Percentiles rank a stretch among this genome's conserved stretches.
Conservation (phyloP, 2,329 filamentous ascomycete genomes). For the Aspergillus flavus region DNA sequence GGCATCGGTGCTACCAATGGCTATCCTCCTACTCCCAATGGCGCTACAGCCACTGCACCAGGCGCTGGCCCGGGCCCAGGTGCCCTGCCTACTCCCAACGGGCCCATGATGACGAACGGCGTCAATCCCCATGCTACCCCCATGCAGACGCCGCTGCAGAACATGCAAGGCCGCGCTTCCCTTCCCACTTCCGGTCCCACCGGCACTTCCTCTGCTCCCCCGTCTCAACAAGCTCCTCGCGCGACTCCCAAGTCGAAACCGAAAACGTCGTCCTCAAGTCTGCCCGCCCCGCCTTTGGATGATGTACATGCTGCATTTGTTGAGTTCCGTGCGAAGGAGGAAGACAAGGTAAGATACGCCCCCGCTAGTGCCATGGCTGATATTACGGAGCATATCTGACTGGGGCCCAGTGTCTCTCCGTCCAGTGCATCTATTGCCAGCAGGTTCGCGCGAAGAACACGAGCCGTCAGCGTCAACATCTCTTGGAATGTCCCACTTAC, state of each 20-base stretch:
- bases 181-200: conserved; percentile 42
- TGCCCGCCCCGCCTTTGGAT: conserved; percentile 51
- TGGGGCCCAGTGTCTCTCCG: conserved; percentile 46
- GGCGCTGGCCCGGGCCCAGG: conserved; percentile 35
- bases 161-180: conserved; percentile 42
- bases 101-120: conserved; percentile 47
- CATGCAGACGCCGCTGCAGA: conserved; percentile 46
- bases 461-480: conserved; percentile 52
- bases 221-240: conserved; percentile 36
- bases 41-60: conserved; percentile 35
- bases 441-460: conserved; percentile 54
- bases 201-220: conserved; percentile 33
- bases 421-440: conserved; percentile 55
- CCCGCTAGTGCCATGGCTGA: not conserved
- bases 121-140: conserved; percentile 48
- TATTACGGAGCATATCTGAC: conserved; percentile 7
- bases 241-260: conserved; percentile 42
- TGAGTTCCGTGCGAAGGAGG: conserved; percentile 51
- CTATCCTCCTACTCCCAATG: conserved; percentile 47
- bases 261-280: conserved; percentile 41
- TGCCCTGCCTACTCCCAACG: conserved; percentile 45
- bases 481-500: conserved; percentile 53
- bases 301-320: conserved; percentile 54
- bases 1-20: conserved; percentile 46
- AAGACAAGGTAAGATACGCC: conserved; percentile 43